Conservation (phyloP, 225 moss, liverwort and hornwort species). For the Antitrichia curtipendula region DNA sequence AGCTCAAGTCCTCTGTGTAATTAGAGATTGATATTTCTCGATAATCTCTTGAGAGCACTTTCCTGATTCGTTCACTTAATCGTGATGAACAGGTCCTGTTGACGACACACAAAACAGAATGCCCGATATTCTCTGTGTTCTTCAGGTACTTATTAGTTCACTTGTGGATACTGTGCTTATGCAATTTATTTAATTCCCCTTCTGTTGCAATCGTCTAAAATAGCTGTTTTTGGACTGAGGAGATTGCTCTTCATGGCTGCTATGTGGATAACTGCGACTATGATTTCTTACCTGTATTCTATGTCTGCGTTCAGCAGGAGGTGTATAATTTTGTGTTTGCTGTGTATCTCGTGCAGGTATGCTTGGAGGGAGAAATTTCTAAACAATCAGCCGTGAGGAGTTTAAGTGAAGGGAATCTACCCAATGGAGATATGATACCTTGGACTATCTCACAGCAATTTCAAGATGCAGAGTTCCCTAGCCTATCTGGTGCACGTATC, state of each 20-base stretch:
- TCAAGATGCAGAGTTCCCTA: conserved; percentile 94
- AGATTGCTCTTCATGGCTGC: background rate
- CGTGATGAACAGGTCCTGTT: conserved; percentile 50
- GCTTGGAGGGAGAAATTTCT: conserved; percentile 88
- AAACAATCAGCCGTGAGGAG: conserved; percentile 77
- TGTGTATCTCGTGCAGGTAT: conserved; percentile 15
- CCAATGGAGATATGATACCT: conserved; percentile 92
- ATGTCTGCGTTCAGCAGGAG: background rate
- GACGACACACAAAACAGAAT: conserved; percentile 72
- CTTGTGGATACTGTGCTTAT: background rate
- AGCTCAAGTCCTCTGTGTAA: background rate
- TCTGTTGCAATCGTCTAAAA: background rate
- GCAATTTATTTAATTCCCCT: background rate
- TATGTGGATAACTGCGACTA: background rate
- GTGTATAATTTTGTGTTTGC: background rate
- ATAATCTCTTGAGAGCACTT: background rate
- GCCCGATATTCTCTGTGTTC: conserved; percentile 91
- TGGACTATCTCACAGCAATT: conserved; percentile 99
- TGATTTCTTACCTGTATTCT: background rate
- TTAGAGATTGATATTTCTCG: background rate
- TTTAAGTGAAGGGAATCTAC: conserved; percentile 84
- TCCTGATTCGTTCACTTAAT: background rate
- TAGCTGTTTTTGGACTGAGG: background rate
- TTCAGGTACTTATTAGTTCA: conserved; percentile 32
- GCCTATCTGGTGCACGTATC: conserved; percentile 84